These are phyloP conservation scores for Alternaria incomplexa DNA, from an alignment of 2,329 filamentous ascomycete genomes.

Conservation along the genomic window DNA sequence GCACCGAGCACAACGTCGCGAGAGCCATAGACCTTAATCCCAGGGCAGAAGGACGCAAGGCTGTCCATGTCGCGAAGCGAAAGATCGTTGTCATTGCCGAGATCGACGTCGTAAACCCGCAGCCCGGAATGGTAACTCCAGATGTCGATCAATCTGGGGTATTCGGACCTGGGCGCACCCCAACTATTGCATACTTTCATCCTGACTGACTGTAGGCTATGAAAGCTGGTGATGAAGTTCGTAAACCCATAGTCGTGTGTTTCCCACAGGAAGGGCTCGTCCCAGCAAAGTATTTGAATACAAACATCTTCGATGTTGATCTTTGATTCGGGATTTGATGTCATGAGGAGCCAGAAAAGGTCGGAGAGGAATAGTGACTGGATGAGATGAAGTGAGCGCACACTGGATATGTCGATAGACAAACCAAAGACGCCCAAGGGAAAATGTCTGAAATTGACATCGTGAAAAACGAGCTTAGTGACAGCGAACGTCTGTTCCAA, in stretches of 20 bases:
- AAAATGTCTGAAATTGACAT: not conserved
- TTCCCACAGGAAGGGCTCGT: not conserved
- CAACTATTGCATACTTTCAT: not conserved
- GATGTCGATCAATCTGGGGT: not conserved
- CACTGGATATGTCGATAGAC: not conserved
- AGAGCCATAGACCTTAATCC: not conserved
- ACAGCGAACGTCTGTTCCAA: not conserved
- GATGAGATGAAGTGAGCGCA: not conserved
- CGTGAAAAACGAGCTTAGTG: not conserved
- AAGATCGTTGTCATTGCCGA: not conserved
- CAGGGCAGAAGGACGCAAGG: not conserved
- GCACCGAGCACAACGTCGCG: not conserved
- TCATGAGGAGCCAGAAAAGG: not conserved
- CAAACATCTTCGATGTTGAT: not conserved
- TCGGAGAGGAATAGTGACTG: not conserved
- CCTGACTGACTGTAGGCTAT: not conserved
- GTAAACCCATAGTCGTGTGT: not conserved
- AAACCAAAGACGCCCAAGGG: not conserved
- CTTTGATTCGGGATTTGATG: not conserved
- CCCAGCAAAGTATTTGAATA: not conserved
- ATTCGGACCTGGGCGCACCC: not conserved
- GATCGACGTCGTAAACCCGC: not conserved
- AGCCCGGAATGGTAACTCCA: not conserved
- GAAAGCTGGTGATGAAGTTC: not conserved
- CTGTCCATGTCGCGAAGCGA: not conserved